Conservation (phyloP, 768 basidiomycete species). For the Lentinula sp. region DNA sequence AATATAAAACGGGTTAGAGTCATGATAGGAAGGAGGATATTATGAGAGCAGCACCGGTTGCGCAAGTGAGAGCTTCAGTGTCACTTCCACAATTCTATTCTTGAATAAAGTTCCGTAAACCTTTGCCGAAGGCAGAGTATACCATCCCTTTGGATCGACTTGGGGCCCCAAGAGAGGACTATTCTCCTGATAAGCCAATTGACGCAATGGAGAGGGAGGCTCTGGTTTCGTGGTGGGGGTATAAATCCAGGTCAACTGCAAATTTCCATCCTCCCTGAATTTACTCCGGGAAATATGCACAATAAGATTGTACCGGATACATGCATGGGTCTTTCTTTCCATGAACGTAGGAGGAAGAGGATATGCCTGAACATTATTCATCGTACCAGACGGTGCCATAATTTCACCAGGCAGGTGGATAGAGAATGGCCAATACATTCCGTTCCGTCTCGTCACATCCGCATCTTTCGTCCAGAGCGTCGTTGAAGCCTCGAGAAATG, state of each 20-base stretch:
- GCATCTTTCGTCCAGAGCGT: slow-evolving; percentile 6
- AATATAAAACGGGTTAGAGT: background rate
- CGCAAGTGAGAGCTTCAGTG: slow-evolving; percentile 28
- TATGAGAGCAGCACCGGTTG: slow-evolving; percentile 24
- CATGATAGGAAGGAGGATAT: background rate
- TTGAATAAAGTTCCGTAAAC: slow-evolving; percentile 24
- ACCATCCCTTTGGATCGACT: slow-evolving; percentile 35
- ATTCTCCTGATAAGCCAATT: slow-evolving; percentile 28
- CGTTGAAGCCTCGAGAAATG: slow-evolving; percentile 1
- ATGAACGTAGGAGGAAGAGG: slow-evolving; percentile 30
- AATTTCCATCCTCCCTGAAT: slow-evolving; percentile 25
- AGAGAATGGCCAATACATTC: slow-evolving; percentile 4
- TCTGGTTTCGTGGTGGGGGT: slow-evolving; percentile 26
- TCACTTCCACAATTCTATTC: slow-evolving; percentile 20
- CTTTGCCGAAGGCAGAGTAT: slow-evolving; percentile 17
- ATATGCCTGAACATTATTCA: background rate
- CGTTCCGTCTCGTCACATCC: background rate
- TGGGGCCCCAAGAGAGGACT: slow-evolving; percentile 28
- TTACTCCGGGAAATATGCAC: slow-evolving; percentile 26
- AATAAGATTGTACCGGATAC: slow-evolving; percentile 28
- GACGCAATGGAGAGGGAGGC: slow-evolving; percentile 24
- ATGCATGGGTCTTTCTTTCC: slow-evolving; percentile 30
- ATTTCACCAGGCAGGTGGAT: background rate
- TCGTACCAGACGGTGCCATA: slow-evolving; percentile 4
- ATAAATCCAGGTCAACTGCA: slow-evolving; percentile 24